Conservation (phyloP, 768 basidiomycete species). For the Russula olivacea region DNA sequence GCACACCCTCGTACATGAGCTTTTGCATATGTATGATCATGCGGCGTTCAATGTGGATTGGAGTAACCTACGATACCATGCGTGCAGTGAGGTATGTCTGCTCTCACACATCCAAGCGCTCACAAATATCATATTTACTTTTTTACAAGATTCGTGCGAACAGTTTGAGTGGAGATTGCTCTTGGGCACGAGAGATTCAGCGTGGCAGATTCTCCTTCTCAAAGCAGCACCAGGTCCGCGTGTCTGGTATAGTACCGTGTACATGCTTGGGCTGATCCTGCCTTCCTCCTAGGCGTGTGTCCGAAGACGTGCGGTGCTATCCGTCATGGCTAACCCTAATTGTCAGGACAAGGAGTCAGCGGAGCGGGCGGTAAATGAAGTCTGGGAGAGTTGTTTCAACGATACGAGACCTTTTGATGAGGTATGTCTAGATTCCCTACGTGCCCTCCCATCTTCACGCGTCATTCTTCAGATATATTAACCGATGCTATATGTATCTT, state of each 20-base stretch:
- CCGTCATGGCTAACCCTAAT: slow-evolving; percentile 72
- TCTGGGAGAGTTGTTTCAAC: slow-evolving; percentile 93
- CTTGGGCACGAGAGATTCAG: slow-evolving; percentile 72
- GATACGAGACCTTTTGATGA: slow-evolving; percentile 98
- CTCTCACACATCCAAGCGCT: slow-evolving; percentile 4
- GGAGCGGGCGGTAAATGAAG: slow-evolving; percentile 88
- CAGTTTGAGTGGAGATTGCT: slow-evolving; percentile 89
- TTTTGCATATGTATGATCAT: slow-evolving; percentile 94
- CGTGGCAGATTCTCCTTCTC: slow-evolving; percentile 75
- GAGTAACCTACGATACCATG: slow-evolving; percentile 86
- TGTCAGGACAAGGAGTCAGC: slow-evolving; percentile 75
- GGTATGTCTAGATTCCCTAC: slow-evolving; percentile 38
- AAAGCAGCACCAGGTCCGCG: slow-evolving; percentile 84
- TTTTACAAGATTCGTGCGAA: slow-evolving; percentile 82
- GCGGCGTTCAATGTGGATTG: slow-evolving; percentile 93
- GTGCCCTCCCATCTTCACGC: background rate
- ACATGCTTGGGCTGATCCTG: slow-evolving; percentile 16
- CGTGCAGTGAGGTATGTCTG: slow-evolving; percentile 84
- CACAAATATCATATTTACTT: slow-evolving; percentile 9
- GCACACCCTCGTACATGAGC: slow-evolving; percentile 87
- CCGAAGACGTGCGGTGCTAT: slow-evolving; percentile 76
- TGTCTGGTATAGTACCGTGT: slow-evolving; percentile 17
- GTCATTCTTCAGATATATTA: slow-evolving; percentile 8
- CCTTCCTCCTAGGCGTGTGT: slow-evolving; percentile 65
- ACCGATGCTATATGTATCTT: background rate